phyloP scores from a whole-genome alignment of 2,329 filamentous ascomycete genomes.

The Pestalotiopsis sp. region DNA sequence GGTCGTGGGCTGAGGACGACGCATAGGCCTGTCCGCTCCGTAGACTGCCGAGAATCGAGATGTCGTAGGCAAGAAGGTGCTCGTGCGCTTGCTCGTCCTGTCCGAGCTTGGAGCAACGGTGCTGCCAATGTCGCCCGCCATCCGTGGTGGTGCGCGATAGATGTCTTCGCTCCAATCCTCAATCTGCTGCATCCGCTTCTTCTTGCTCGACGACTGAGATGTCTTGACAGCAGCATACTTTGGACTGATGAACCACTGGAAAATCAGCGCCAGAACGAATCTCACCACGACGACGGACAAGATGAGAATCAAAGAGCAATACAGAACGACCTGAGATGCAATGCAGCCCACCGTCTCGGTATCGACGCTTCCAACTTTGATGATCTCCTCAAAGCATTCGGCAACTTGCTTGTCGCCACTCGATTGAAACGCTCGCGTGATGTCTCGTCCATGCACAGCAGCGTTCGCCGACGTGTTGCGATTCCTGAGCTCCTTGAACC shows the following conservation, averaged over 20 bases:
- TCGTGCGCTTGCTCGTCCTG: constrained; percentile 75
- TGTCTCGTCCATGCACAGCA: constrained; percentile 77
- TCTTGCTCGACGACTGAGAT: constrained; percentile 76
- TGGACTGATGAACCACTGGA: constrained; percentile 94
- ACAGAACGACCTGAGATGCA: constrained; percentile 93
- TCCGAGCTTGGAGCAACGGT: constrained; percentile 62
- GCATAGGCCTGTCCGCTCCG: constrained; percentile 63
- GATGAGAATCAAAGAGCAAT: constrained; percentile 90
- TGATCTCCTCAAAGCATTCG: constrained; percentile 86
- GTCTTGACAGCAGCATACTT: constrained; percentile 85
- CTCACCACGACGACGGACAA: constrained; percentile 83
- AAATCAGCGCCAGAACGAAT: constrained; percentile 84
- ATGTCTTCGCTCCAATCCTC: constrained; percentile 99
- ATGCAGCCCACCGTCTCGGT: constrained; percentile 97
- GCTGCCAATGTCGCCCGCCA: constrained; percentile 72
- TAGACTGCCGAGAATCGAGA: constrained; percentile 94
- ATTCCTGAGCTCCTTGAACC: constrained; percentile 78
- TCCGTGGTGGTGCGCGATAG: constrained; percentile 82
- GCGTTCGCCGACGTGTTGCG: constrained; percentile 59
- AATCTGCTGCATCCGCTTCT: constrained; percentile 87
- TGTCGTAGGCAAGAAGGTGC: constrained; percentile 84
- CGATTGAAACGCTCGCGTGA: constrained; percentile 84
- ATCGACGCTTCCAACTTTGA: constrained; percentile 94
- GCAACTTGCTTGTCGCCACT: constrained; percentile 77
- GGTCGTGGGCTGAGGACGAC: constrained; percentile 69